A percentile compares a stretch with the other conserved stretches of the same genome.
phyloP scores from a whole-genome alignment of 2,329 filamentous ascomycete genomes.

The Metarhizium anisopliae region DNA sequence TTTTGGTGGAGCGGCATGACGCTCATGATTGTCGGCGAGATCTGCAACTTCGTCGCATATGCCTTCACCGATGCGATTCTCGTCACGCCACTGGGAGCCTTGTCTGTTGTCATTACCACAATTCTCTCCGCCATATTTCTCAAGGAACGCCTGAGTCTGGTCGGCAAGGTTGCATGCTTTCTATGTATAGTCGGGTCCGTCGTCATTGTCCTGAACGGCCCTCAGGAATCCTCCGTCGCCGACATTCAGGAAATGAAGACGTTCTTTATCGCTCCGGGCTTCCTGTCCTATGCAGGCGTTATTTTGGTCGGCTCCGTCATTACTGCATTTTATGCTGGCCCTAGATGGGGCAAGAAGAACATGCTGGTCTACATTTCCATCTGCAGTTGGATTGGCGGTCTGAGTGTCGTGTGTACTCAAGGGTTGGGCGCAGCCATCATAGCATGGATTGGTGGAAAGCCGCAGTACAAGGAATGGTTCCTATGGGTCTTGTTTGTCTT shows the following conservation, averaged over 20 bases:
- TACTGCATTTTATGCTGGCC: constrained; percentile 71
- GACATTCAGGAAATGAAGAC: constrained; percentile 88
- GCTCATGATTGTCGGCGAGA: constrained; percentile 91
- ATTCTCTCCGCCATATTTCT: constrained; percentile 89
- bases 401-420: constrained; percentile 92
- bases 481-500: constrained; percentile 87
- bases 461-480: constrained; percentile 98
- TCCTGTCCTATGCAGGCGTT: constrained; percentile 75
- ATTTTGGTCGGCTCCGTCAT: constrained; percentile 65
- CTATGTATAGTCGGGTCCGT: constrained; percentile 89
- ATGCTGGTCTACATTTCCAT: constrained; percentile 98
- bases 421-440: constrained; percentile 87
- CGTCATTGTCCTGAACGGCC: constrained; percentile 90
- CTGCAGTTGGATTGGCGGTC: constrained; percentile 86
- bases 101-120: constrained; percentile 88
- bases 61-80: constrained; percentile 94
- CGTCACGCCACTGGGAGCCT: constrained; percentile 82
- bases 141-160: constrained; percentile 89
- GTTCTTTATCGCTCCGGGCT: constrained; percentile 79
- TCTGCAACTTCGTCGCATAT: constrained; percentile 96
- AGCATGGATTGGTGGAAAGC: constrained; percentile 69
- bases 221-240: constrained; percentile 71
- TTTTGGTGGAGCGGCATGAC: constrained; percentile 97
- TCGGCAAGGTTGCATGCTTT: constrained; percentile 94
- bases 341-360: constrained; percentile 87